These are phyloP conservation scores for Lachnellula arida DNA, from an alignment of 2,329 filamentous ascomycete genomes.

Conservation along the genomic window DNA sequence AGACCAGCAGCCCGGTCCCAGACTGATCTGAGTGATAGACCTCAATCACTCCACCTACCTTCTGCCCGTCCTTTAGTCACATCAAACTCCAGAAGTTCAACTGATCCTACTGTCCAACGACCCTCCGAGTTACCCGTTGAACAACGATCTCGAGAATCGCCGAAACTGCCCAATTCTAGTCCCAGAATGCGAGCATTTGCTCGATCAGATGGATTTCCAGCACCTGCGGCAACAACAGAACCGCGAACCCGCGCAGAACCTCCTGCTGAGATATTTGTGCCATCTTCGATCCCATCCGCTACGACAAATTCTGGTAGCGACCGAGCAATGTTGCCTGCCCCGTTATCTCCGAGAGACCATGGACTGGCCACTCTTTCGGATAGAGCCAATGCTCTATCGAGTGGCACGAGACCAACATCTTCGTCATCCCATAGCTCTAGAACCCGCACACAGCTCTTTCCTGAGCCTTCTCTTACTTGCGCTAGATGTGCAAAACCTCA, in stretches of 20 bases:
- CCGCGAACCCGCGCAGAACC: constrained; percentile 18
- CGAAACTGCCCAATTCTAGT: constrained; percentile 18
- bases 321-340: constrained; percentile 25
- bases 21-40: constrained; percentile 53
- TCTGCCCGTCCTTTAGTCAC: constrained; percentile 18
- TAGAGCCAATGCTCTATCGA: constrained; percentile 26
- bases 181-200: constrained; percentile 12
- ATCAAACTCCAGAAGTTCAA: constrained; percentile 25
- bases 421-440: constrained; percentile 29
- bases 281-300: constrained; percentile 16
- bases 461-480: constrained; percentile 71
- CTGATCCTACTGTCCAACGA: constrained; percentile 24
- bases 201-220: constrained; percentile 15
- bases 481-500: constrained; percentile 63
- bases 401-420: constrained; percentile 28
- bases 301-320: constrained; percentile 17
- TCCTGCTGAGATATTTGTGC: constrained; percentile 20
- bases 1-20: constrained; percentile 57
- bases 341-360: constrained; percentile 25
- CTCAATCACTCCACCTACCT: constrained; percentile 25
- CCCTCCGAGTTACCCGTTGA: constrained; percentile 17
- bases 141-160: constrained; percentile 8
- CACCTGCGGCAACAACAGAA: constrained; percentile 1
- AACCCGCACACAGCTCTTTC: constrained; percentile 43
- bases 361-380: constrained; percentile 23